phyloP scores from a whole-genome alignment of 345 rosid genomes.

The Eucalyptus curtisii region DNA sequence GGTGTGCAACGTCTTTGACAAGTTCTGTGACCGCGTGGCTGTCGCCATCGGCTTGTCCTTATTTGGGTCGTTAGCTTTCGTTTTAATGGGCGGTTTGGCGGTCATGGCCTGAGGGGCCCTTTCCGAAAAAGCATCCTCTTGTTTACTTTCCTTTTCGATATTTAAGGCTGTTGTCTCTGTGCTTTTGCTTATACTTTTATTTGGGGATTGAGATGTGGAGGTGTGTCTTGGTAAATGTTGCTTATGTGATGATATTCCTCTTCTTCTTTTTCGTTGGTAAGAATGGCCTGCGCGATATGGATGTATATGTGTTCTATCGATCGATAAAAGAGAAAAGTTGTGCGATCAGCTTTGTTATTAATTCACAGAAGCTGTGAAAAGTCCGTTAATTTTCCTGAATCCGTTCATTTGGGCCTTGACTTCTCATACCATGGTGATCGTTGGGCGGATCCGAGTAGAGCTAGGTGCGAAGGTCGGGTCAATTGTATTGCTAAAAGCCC shows the following conservation, averaged over 20 bases:
- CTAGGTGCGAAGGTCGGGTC: neutral
- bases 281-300: neutral
- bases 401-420: neutral
- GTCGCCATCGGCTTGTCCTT: conserved; percentile 20
- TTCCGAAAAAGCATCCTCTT: neutral
- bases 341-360: neutral
- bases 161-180: neutral
- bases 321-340: neutral
- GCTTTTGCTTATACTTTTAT: neutral
- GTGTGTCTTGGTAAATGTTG: neutral
- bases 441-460: neutral
- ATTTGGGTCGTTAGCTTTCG: conserved; percentile 21
- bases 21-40: conserved; percentile 36
- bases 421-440: neutral
- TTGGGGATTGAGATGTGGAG: neutral
- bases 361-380: neutral
- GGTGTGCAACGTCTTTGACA: conserved; percentile 43
- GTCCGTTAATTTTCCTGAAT: neutral
- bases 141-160: neutral
- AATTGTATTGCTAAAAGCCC: neutral
- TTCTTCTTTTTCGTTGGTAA: neutral
- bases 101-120: neutral
- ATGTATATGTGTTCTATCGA: neutral
- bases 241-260: neutral
- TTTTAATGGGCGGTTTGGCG: neutral